Base-by-base conservation (phyloP, 306 rosid genomes). In the Cucumis hystrix region DNA sequence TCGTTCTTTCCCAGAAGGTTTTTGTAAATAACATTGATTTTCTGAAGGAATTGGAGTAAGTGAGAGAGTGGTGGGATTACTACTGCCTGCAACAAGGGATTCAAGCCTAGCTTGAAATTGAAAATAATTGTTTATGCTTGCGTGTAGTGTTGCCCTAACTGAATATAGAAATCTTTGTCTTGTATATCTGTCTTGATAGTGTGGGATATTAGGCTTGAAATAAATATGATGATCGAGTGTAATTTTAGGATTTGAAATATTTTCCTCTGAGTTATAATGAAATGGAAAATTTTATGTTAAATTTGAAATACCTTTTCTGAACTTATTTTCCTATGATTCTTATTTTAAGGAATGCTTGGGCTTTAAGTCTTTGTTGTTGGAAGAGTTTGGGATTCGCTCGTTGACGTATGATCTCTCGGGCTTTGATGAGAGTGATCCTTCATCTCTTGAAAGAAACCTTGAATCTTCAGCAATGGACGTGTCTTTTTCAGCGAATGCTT, bases 341-440 rank as follows among this genome's bases (percentile, higher is more conserved):
- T 65, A 4, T 41, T 64, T n/a, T 86, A 79, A 95, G 98, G 97
- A 61, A 82, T 95, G 62, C 97, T 96, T 39, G 98, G 98, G 77
- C 90, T n/a, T 95, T 37, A 95, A 89, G 80, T 78, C 78, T 72
- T 88, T 97, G n/a, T 80, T 92, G 63, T 85, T 95, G 52, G 92
- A 90, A 87, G 98, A 95, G 85, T 95, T 90, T 54, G 97, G 98
- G 12, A 83, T 95, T 85, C 88, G 61, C 78, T 83, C 89, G 87
- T 64, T 95, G 86, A 89, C 98, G 14, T 95, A 89, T 83, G 98
- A 95, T 85, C 93, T 95, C 80, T 97, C 98, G 25, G 98, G 98
- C 79, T 95, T 92, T 83, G 98, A 97, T 18, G 98, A 95, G 96
- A 92, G 97, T 67, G 97, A 92, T 73, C 96, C 98, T n/a, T 71